These are phyloP conservation scores for Quercus wislizeni DNA, from an alignment of 306 rosid species.

Conservation along the genomic window DNA sequence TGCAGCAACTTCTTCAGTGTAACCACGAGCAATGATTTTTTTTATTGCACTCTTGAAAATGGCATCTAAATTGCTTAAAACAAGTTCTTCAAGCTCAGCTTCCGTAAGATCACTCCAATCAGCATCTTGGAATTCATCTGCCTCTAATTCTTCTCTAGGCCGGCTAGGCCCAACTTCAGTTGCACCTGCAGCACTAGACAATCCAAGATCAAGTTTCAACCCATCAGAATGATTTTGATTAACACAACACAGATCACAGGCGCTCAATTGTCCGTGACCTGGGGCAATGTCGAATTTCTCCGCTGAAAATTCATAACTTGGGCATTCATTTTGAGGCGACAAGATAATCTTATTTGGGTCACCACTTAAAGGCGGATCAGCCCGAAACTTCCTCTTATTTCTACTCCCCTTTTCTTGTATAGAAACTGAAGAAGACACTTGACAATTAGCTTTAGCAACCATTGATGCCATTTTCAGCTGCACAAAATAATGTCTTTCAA, in stretches of 20 bases:
- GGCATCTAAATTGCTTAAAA: conserved; percentile 59
- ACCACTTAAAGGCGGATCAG: conserved; percentile 74
- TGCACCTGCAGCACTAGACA: conserved; percentile 47
- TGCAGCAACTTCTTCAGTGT: conserved; percentile 69
- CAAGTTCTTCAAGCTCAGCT: conserved; percentile 78
- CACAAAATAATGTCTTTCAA: conserved; percentile 30
- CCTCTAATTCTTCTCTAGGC: conserved; percentile 59
- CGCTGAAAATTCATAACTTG: conserved; percentile 75
- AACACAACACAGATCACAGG: conserved; percentile 52
- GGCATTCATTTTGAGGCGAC: conserved; percentile 57
- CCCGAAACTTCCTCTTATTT: conserved; percentile 93
- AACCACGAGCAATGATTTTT: conserved; percentile 65
- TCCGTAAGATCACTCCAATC: conserved; percentile 91
- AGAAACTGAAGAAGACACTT: conserved; percentile 52
- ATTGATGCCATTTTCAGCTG: conserved; percentile 80
- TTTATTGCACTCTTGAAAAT: conserved; percentile 75
- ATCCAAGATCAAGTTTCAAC: conserved; percentile 83
- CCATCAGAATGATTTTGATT: conserved; percentile 59
- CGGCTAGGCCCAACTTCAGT: conserved; percentile 42
- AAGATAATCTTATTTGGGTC: conserved; percentile 49
- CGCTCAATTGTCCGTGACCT: conserved; percentile 40
- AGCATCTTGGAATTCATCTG: conserved; percentile 60
- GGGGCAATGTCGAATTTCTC: conserved; percentile 58
- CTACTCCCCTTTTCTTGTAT: conserved; percentile 80
- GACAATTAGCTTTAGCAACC: conserved; percentile 53